Evolutionary conservation across 257 asterid genomes (phyloP).

Genomic region (Anisodus tanguticus): DNA sequence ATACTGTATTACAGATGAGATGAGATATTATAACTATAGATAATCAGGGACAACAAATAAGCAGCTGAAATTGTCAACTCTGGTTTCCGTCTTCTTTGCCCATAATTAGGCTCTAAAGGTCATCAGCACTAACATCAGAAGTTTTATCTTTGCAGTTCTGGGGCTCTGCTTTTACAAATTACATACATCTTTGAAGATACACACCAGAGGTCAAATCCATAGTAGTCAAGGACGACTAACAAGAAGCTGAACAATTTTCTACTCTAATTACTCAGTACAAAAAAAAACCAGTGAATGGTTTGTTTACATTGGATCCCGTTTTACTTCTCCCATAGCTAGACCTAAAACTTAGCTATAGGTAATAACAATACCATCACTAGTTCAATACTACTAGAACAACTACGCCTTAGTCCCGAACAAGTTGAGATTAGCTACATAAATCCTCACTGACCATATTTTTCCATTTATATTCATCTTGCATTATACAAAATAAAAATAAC

Average conservation of each 20-base stretch:
- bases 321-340: neutral
- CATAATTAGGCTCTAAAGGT: neutral
- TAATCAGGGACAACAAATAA: constrained; percentile 4
- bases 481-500: constrained; percentile 1
- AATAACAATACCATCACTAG: neutral
- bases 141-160: neutral
- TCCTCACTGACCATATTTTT: neutral
- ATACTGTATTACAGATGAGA: neutral
- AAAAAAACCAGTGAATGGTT: neutral
- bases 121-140: neutral
- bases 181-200: neutral
- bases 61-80: constrained; percentile 15
- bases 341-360: constrained; percentile 7
- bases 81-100: neutral
- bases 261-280: neutral
- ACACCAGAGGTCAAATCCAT: neutral
- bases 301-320: neutral
- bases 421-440: neutral
- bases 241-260: constrained; percentile 6
- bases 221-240: neutral
- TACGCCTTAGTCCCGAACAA: neutral
- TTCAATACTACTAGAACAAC: neutral
- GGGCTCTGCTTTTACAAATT: neutral
- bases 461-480: neutral
- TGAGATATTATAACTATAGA: neutral